These are phyloP conservation scores for Bruguiera parviflora DNA, from an alignment of 345 rosid species.

Conservation along the genomic window DNA sequence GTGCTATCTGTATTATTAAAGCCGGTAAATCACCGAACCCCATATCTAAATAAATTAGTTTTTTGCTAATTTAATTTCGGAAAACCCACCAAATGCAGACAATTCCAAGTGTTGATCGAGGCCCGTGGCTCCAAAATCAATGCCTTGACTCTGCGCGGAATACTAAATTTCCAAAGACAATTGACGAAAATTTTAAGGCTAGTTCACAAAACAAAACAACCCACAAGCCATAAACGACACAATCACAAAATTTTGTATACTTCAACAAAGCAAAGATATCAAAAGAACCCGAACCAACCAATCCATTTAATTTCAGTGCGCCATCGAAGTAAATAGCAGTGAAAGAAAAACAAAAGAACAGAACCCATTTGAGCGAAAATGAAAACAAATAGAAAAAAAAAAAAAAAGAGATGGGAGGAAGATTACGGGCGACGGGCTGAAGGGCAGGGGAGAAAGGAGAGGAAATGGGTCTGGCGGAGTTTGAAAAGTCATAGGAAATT, in stretches of 20 bases:
- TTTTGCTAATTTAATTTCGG: no score
- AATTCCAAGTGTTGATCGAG: neutral
- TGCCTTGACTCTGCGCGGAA: neutral
- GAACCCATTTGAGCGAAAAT: neutral
- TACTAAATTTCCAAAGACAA: no score
- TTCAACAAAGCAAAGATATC: no score
- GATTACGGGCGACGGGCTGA: constrained; percentile 72
- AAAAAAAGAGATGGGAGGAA: neutral
- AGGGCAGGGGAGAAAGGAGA: constrained; percentile 40
- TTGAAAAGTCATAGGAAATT: constrained; percentile 34
- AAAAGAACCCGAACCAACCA: no score
- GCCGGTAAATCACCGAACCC: neutral
- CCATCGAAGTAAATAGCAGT: neutral
- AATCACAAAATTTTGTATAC: no score
- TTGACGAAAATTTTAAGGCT: no score
- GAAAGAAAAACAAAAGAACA: neutral
- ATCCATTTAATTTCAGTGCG: no score
- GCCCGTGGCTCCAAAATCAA: neutral
- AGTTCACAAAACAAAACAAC: no score
- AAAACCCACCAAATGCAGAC: neutral
- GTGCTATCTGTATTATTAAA: neutral
- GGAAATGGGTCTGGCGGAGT: constrained; percentile 29
- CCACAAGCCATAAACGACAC: no score
- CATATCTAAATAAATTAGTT: no score
- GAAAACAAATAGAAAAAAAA: neutral